Evolutionary conservation across 1,284 basidiomycete genomes (phyloP), one percentile per base, ranked within the genome.

Genomic region (Malassezia furfur): DNA sequence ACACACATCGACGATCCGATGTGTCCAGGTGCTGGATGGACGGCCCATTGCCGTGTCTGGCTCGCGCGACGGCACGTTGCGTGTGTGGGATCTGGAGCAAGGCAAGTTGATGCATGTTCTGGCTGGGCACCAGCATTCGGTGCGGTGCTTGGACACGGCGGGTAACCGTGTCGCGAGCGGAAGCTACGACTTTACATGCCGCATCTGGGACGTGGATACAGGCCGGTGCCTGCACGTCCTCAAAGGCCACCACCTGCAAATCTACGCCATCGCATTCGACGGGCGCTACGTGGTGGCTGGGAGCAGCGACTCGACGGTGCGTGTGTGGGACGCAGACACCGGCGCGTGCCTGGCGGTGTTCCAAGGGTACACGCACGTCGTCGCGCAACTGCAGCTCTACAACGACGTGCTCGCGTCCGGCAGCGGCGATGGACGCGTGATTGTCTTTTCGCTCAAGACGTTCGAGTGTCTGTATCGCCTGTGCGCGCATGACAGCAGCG

Each of bases 211-310:
- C 45, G 60, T 72, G 17, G 68, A 70, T 37, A 70, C 67, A 19
- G 72, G 72, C 8, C 81, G 84, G 68, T 94, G 91, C 73, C 64
- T 93, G 37, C 86, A 88, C 57, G 81, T 88, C 21, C 82, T 96
- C 36, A 73, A 81, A n/a, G 93, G 93, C 0, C 93, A 98, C 75
- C 83, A 84, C 60, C 85, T 88, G 70, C 87, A 93, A 76, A 87
- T 98, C 37, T 96, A 96, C 72, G 84, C 86, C 0, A 85, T 96
- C 21, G 89, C 90, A 0, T 96, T 91, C 63, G 90, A 96, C 70
- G 91, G 93, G 1, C 77, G 83, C 22, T 79, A 83, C 28, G 82
- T 96, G 34, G 89, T 86, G 0, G 88, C 88, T 5, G 93, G 91
- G 2, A 87, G 86, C 39, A 78, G 96, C 28, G 72, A 75, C 51